Evolutionary conservation across 441 rosid genomes (phyloP).

Genomic region (Pelargonium citronellum): DNA sequence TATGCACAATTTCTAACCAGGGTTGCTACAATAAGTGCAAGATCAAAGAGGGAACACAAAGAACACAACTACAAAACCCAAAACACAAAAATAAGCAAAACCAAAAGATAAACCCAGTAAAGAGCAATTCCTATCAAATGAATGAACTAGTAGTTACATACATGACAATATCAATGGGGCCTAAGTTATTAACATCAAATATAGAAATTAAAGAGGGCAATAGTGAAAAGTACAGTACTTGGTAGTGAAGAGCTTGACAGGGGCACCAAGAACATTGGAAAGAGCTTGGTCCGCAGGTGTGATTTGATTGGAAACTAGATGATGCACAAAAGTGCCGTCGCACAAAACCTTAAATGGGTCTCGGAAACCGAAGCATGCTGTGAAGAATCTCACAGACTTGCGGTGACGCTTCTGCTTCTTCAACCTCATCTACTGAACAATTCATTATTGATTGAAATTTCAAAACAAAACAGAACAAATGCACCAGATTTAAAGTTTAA

Average conservation of each 20-base stretch:
- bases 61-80: constrained; percentile 46
- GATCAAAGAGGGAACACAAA: background rate
- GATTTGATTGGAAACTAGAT: constrained; percentile 45
- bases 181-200: no score
- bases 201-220: background rate
- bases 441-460: background rate
- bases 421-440: constrained; percentile 45
- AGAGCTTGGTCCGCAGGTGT: constrained; percentile 65
- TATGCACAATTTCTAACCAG: background rate
- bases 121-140: background rate
- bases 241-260: constrained; percentile 83
- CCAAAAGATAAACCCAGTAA: background rate
- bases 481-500: no score
- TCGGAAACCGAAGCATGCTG: constrained; percentile 64
- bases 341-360: constrained; percentile 74
- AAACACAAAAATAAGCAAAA: background rate
- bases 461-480: background rate
- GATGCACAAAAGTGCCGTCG: constrained; percentile 77
- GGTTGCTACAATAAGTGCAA: background rate
- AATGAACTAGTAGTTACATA: no score
- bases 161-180: no score
- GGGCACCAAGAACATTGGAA: constrained; percentile 51
- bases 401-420: constrained; percentile 78
- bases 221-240: constrained; percentile 28
- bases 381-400: constrained; percentile 62